Base-by-base conservation (phyloP, 2,329 filamentous ascomycete species). In the Canariomyces notabilis region DNA sequence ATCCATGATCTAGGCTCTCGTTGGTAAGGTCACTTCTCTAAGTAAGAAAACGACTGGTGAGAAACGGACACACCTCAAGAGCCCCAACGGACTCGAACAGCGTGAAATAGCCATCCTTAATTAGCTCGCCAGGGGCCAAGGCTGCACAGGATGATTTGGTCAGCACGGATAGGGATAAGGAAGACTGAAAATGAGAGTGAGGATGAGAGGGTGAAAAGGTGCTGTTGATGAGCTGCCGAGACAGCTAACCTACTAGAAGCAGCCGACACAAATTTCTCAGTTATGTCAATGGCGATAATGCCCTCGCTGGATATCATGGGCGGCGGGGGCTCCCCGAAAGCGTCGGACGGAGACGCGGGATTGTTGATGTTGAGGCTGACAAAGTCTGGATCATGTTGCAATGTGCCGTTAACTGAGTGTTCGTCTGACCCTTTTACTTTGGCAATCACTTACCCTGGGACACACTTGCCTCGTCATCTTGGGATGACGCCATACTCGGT, bases 71-170 rank as follows among this genome's bases (percentile, higher is more conserved):
- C 64, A 78, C 82, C 77, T 93, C 87, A 18, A 93, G 75, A 57
- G 87, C 87, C 52, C 88, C 87, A 57, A 98, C 93, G 39, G 90
- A 85, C 69, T 97, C 93, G 57, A 95, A 96, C 4, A 98, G 76
- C 1, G 89, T 95, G 61, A 98, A 97, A 63, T 81, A 82, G 36
- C 86, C 87, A 88, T 97, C 90, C 69, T 96, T 96, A 53, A 97
- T 77, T 3, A 98, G 77, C 57, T 94, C 82, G 23, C 93, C 93
- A 6, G 86, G 81, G 37, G 77, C 69, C 47, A 97, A 72, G 51
- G 80, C 89, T 95, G 51, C 35, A 37, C 16, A 38, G 15, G 16
- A 19, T 4, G 8, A 8, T 18, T 5, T 6, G 18, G 52, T 67
- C 42, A 69, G 61, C 51, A 44, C 19, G 42, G n/a, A 11, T 14